phyloP scores from a whole-genome alignment of 1,284 basidiomycete species.

The Cutaneotrichosporon spelunceum region DNA sequence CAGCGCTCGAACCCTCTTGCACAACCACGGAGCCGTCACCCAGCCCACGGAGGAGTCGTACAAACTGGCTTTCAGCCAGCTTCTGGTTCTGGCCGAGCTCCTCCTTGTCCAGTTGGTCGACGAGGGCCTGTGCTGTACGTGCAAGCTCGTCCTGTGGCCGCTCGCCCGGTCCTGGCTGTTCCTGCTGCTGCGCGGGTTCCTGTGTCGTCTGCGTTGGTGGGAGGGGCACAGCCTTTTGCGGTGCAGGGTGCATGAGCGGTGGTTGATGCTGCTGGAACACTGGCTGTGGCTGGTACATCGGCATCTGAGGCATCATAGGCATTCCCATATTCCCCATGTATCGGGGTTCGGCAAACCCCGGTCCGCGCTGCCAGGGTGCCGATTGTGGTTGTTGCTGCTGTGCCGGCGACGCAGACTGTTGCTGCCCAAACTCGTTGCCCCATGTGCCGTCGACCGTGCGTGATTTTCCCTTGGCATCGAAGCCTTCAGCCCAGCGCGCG shows the following conservation, averaged over 20 bases:
- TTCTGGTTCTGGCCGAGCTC: conserved; percentile 64
- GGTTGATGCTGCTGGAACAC: conserved; percentile 14
- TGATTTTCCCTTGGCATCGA: conserved; percentile 23
- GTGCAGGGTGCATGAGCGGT: conserved; percentile 10
- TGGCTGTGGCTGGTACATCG: conserved; percentile 18
- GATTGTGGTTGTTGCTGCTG: conserved; percentile 12
- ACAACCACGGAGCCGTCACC: conserved; percentile 79
- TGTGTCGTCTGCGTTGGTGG: conserved; percentile 7
- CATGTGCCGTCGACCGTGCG: conserved; percentile 19
- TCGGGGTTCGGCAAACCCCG: neutral
- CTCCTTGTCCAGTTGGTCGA: conserved; percentile 61
- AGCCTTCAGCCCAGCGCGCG: conserved; percentile 28
- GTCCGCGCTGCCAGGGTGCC: conserved; percentile 24
- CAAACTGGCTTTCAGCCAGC: conserved; percentile 82
- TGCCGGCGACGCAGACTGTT: conserved; percentile 3
- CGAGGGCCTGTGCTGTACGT: conserved; percentile 66
- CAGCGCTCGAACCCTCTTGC: conserved; percentile 54
- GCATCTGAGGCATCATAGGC: conserved; percentile 8
- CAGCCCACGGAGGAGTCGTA: conserved; percentile 80
- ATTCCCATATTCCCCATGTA: conserved; percentile 1
- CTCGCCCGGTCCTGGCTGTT: neutral
- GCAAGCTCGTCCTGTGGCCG: conserved; percentile 63
- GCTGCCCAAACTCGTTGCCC: conserved; percentile 27
- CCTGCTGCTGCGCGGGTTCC: conserved; percentile 10
- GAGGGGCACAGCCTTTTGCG: conserved; percentile 9